A percentile compares a stretch with the other conserved stretches of the same genome.
Evolutionary conservation across 345 rosid genomes (phyloP).

Genomic region (Eucalyptus coolabah): DNA sequence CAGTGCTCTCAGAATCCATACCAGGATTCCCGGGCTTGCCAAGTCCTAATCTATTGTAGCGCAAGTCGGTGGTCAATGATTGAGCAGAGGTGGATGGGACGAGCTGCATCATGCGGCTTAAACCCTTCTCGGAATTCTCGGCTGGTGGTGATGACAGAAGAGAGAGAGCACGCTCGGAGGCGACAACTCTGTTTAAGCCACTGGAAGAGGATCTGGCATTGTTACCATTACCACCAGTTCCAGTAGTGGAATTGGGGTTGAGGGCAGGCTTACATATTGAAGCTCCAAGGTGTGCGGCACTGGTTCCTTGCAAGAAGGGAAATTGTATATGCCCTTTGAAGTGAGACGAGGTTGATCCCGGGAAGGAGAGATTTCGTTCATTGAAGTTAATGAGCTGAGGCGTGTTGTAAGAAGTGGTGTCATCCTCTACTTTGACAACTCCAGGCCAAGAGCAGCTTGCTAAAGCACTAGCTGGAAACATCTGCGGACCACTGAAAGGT

Average conservation of each 20-base stretch:
- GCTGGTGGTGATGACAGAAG: constrained; percentile 73
- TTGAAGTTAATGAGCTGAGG: constrained; percentile 21
- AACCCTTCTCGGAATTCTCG: constrained; percentile 18
- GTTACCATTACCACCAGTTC: constrained; percentile 2
- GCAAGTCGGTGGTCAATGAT: constrained; percentile 21
- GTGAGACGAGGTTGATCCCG: constrained; percentile 13
- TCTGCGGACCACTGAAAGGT: constrained; percentile 27
- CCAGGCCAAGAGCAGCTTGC: constrained; percentile 30
- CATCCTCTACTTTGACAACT: constrained; percentile 16
- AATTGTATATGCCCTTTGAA: constrained; percentile 24
- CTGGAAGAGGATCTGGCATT: constrained; percentile 23
- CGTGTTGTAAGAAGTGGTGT: not conserved
- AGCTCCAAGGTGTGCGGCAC: constrained; percentile 7
- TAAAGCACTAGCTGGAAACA: constrained; percentile 9
- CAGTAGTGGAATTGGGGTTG: constrained; percentile 1
- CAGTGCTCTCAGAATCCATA: constrained; percentile 11
- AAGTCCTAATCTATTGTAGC: constrained; percentile 12
- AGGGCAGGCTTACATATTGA: constrained; percentile 13
- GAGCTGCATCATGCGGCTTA: constrained; percentile 25
- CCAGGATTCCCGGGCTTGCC: constrained; percentile 9
- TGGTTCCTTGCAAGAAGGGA: constrained; percentile 23
- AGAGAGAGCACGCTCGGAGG: constrained; percentile 59
- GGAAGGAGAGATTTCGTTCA: constrained; percentile 7
- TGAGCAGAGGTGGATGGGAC: constrained; percentile 18
- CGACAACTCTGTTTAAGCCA: constrained; percentile 7